Conservation (phyloP, 257 asterid species). For the Eustoma russellianum region DNA sequence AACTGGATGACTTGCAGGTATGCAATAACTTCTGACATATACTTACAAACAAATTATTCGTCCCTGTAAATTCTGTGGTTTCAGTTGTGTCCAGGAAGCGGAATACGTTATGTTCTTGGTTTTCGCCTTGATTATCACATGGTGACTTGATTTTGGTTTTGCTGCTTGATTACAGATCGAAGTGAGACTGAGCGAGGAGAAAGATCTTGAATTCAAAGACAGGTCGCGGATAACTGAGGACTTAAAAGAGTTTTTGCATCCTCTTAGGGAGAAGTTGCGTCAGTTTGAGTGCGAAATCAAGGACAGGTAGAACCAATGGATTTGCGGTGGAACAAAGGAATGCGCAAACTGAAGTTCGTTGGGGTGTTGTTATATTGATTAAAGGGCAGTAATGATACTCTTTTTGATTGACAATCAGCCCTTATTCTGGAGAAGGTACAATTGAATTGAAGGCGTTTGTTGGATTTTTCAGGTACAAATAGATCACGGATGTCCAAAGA, state of each 20-base stretch:
- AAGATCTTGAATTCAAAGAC: constrained; percentile 44
- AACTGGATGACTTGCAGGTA: constrained; percentile 93
- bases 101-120: too few relatives aligned
- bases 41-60: background rate
- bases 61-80: background rate
- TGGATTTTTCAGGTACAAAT: too few relatives aligned
- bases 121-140: background rate
- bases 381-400: too few relatives aligned
- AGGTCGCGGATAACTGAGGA: constrained; percentile 44
- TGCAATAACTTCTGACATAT: too few relatives aligned
- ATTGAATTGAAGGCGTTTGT: too few relatives aligned
- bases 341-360: too few relatives aligned
- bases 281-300: constrained; percentile 81
- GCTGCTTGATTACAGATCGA: constrained; percentile 32
- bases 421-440: too few relatives aligned
- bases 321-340: too few relatives aligned
- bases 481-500: too few relatives aligned
- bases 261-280: constrained; percentile 47
- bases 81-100: background rate
- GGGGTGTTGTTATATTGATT: too few relatives aligned
- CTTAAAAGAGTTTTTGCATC: constrained; percentile 50
- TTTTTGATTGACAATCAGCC: too few relatives aligned
- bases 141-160: background rate
- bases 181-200: constrained; percentile 55
- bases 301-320: constrained; percentile 26